Conservation (phyloP, 2,329 filamentous ascomycete genomes). For the Hypoxylon sp. region DNA sequence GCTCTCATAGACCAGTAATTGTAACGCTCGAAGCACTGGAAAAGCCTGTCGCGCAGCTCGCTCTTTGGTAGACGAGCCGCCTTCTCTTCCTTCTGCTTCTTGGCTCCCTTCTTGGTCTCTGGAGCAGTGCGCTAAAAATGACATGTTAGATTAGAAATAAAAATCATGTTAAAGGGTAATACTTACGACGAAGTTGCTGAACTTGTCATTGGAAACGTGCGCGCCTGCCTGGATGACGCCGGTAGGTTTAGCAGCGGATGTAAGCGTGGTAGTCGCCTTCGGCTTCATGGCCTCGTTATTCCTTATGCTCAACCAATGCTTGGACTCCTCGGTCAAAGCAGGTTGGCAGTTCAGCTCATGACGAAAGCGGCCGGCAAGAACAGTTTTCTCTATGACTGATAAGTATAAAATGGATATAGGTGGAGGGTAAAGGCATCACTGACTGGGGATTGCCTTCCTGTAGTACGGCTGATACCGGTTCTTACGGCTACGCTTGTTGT, state of each 20-base stretch:
- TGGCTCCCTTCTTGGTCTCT: constrained; percentile 75
- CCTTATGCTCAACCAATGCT: constrained; percentile 71
- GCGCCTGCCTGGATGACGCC: constrained; percentile 72
- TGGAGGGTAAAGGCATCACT: constrained; percentile 53
- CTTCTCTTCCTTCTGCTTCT: constrained; percentile 70
- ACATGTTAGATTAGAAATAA: constrained; percentile 19
- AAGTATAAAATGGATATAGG: constrained; percentile 18
- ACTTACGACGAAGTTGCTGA: constrained; percentile 72
- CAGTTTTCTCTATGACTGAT: constrained; percentile 77
- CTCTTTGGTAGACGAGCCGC: constrained; percentile 90
- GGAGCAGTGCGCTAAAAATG: constrained; percentile 46
- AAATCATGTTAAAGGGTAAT: constrained; percentile 11
- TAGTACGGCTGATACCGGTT: constrained; percentile 71
- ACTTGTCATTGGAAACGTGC: constrained; percentile 62
- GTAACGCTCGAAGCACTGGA: constrained; percentile 85
- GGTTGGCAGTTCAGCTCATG: constrained; percentile 84
- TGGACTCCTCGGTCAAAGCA: constrained; percentile 78
- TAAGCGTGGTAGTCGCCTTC: constrained; percentile 67
- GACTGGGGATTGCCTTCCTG: constrained; percentile 81
- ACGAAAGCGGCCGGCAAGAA: constrained; percentile 77
- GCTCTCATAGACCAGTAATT: constrained; percentile 95
- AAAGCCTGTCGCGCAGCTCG: constrained; percentile 88
- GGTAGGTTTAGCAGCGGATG: constrained; percentile 62
- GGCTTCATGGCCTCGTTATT: constrained; percentile 73
- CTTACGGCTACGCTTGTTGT: constrained; percentile 63